phyloP scores from a whole-genome alignment of 305 asterid genomes.

The Plantago coronopus region DNA sequence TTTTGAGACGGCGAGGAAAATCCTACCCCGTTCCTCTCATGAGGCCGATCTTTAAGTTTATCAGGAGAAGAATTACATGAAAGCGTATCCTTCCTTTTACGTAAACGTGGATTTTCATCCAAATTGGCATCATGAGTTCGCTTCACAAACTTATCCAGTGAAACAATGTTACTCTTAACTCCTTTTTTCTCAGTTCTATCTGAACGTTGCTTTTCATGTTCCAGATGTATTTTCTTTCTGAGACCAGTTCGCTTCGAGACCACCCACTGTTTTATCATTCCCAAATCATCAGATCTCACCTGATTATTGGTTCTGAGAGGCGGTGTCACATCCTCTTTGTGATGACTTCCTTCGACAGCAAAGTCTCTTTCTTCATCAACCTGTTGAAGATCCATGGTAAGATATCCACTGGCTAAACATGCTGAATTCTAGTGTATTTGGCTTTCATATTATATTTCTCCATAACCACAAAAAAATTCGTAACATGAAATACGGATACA shows the following conservation, averaged over 20 bases:
- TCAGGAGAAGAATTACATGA: conserved; percentile 25
- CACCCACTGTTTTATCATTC: conserved; percentile 50
- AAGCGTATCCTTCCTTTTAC: conserved; percentile 31
- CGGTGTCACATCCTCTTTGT: conserved; percentile 30
- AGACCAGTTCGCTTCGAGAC: conserved; percentile 57
- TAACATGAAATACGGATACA: background rate
- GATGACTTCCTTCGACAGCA: conserved; percentile 32
- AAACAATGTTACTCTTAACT: conserved; percentile 26
- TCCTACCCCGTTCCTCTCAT: conserved; percentile 33
- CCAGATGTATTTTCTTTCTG: conserved; percentile 36
- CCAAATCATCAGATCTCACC: conserved; percentile 36
- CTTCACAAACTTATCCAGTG: conserved; percentile 28
- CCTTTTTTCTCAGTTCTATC: conserved; percentile 26
- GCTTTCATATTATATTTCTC: background rate
- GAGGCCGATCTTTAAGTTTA: conserved; percentile 29
- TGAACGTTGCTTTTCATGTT: conserved; percentile 30
- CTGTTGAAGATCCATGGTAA: conserved; percentile 31
- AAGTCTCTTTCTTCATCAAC: conserved; percentile 30
- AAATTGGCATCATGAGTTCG: conserved; percentile 32
- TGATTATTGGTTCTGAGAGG: conserved; percentile 27
- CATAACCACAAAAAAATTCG: background rate
- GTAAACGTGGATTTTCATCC: conserved; percentile 33
- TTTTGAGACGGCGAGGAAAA: conserved; percentile 29
- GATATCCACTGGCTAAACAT: background rate
- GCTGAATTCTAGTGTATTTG: conserved; percentile 9